Evolutionary conservation across 495 filamentous ascomycete genomes (phyloP).

Genomic region (Beverwykella pulmonaria): DNA sequence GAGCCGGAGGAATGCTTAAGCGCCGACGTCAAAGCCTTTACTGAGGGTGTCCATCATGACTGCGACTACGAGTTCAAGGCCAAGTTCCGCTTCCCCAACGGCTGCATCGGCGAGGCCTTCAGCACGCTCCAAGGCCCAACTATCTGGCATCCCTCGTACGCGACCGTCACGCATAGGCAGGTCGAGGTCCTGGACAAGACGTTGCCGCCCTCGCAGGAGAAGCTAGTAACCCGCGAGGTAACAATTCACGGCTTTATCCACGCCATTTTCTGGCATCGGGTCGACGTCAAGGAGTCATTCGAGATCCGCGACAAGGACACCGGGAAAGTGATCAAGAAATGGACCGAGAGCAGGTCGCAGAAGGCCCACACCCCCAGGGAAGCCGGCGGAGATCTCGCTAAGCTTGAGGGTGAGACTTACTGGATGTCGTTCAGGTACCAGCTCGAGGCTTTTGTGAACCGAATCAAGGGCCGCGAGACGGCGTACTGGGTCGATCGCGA

Average conservation of each 20-base stretch:
- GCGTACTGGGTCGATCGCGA: conserved; percentile 33
- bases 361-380: conserved; percentile 32
- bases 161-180: neutral
- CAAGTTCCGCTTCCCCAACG: conserved; percentile 8
- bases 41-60: neutral
- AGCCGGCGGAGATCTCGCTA: neutral
- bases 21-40: neutral
- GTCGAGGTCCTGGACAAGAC: neutral
- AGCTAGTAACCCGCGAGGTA: neutral
- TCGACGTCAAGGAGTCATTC: conserved; percentile 44
- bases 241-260: conserved; percentile 43
- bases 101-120: neutral
- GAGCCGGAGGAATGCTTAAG: conserved; percentile 20
- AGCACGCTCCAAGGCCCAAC: conserved; percentile 2
- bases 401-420: conserved; percentile 9
- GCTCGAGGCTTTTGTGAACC: conserved; percentile 44
- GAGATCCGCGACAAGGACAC: neutral
- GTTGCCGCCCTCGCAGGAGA: neutral
- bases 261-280: conserved; percentile 47
- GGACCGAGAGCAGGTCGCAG: conserved; percentile 32
- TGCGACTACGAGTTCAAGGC: conserved; percentile 4
- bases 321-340: conserved; percentile 33
- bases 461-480: conserved; percentile 36
- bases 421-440: conserved; percentile 44
- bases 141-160: neutral